phyloP scores from a whole-genome alignment of 2,329 filamentous ascomycete genomes.

The Alternaria postmessia region DNA sequence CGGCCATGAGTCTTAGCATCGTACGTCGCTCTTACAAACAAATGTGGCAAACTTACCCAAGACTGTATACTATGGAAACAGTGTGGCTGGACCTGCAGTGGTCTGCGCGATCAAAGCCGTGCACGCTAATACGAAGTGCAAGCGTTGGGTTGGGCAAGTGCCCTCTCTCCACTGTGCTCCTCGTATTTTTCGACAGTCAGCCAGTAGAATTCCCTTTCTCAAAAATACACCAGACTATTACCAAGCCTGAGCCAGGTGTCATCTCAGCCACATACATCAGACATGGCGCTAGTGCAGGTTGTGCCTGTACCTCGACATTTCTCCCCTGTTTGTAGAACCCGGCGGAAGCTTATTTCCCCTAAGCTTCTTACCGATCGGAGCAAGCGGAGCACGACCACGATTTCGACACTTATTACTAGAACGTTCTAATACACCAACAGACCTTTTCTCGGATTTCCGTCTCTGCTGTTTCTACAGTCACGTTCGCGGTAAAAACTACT shows the following conservation, averaged over 20 bases:
- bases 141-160: slow-evolving; percentile 1
- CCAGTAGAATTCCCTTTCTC: slow-evolving; percentile 5
- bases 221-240: slow-evolving; percentile 4
- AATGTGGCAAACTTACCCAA: slow-evolving; percentile 11
- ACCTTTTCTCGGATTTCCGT: neutral
- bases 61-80: neutral
- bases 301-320: neutral
- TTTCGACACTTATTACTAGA: neutral
- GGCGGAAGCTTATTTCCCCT: slow-evolving; percentile 18
- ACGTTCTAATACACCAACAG: neutral
- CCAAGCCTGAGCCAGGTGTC: slow-evolving; percentile 1
- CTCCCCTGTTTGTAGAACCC: slow-evolving; percentile 5
- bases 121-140: slow-evolving; percentile 5
- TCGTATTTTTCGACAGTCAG: slow-evolving; percentile 16
- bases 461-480: neutral
- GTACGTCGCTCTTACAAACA: neutral
- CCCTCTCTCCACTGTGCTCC: slow-evolving; percentile 4
- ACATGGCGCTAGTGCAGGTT: neutral
- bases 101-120: neutral
- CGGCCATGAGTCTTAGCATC: neutral
- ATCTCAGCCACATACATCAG: slow-evolving; percentile 2
- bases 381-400: neutral
- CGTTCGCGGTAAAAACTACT: neutral
- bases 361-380: slow-evolving; percentile 21
- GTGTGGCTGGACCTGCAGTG: neutral